Percentiles rank a stretch among this genome's conserved stretches.
These are phyloP conservation scores for Botryotinia narcissicola DNA, from an alignment of 2,329 filamentous ascomycete species.

Conservation along the genomic window DNA sequence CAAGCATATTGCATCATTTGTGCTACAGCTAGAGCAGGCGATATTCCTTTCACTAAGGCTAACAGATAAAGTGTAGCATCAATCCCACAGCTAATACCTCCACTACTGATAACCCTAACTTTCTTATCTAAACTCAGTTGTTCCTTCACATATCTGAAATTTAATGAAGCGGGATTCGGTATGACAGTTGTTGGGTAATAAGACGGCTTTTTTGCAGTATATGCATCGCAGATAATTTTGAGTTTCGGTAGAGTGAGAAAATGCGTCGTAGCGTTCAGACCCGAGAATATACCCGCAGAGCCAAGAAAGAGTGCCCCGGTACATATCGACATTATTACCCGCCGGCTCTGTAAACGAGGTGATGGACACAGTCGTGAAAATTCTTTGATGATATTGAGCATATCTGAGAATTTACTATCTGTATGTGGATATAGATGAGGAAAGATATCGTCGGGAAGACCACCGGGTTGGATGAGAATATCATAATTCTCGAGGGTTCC, in stretches of 20 bases:
- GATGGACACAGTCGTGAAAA: slow-evolving; percentile 77
- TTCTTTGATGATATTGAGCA: slow-evolving; percentile 68
- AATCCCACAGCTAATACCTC: slow-evolving; percentile 74
- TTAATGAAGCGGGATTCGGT: slow-evolving; percentile 10
- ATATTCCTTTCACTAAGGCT: slow-evolving; percentile 11
- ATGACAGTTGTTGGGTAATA: neutral
- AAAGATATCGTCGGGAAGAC: slow-evolving; percentile 58
- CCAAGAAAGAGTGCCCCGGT: slow-evolving; percentile 77
- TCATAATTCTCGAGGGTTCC: slow-evolving; percentile 61
- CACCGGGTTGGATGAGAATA: slow-evolving; percentile 74
- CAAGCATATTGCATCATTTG: slow-evolving; percentile 21
- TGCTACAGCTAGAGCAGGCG: neutral
- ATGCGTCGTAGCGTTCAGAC: slow-evolving; percentile 78
- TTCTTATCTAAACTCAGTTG: slow-evolving; percentile 8
- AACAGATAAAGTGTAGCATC: slow-evolving; percentile 59
- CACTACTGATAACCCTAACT: slow-evolving; percentile 70
- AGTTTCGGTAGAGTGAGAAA: slow-evolving; percentile 76
- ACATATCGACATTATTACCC: slow-evolving; percentile 76
- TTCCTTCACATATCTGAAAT: slow-evolving; percentile 19
- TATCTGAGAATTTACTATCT: slow-evolving; percentile 61
- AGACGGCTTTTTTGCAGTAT: neutral
- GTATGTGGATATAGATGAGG: slow-evolving; percentile 5
- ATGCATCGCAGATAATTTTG: slow-evolving; percentile 57
- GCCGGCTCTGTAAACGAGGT: slow-evolving; percentile 63
- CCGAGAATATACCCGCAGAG: slow-evolving; percentile 71